Evolutionary conservation across 306 rosid genomes (phyloP).

Genomic region (Dryas octopetala): DNA sequence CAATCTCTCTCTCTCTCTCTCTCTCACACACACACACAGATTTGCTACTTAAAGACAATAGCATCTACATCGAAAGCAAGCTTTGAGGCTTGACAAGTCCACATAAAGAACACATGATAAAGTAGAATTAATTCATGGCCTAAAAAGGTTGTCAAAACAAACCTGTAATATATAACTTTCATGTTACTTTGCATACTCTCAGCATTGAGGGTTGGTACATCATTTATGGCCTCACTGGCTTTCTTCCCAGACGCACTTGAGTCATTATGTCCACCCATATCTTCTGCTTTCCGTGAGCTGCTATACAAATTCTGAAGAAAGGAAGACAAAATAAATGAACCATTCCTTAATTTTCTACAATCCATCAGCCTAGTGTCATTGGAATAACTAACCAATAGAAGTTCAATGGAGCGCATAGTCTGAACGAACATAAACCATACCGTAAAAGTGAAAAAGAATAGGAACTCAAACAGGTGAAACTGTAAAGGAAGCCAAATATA

Average conservation of each 20-base stretch:
- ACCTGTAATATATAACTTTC: conserved; percentile 87
- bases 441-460: not conserved
- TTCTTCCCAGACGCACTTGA: conserved; percentile 62
- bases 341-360: conserved; percentile 7
- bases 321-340: conserved; percentile 14
- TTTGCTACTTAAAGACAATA: too few relatives aligned
- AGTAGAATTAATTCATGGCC: not conserved
- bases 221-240: conserved; percentile 53
- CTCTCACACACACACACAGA: too few relatives aligned
- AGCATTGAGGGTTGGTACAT: conserved; percentile 65
- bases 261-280: conserved; percentile 68
- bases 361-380: not conserved
- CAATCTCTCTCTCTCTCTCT: too few relatives aligned
- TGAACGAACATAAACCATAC: too few relatives aligned
- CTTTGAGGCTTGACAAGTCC: not conserved
- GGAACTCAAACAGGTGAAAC: not conserved
- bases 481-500: not conserved
- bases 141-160: conserved; percentile 20
- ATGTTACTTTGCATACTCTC: conserved; percentile 93
- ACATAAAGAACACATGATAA: not conserved
- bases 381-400: not conserved
- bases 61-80: not conserved
- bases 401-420: not conserved
- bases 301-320: conserved; percentile 23
- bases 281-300: conserved; percentile 28